Evolutionary conservation across 306 rosid species (phyloP), one percentile per base, ranked within the genome.

Genomic region (Ammopiptanthus mongolicus): DNA sequence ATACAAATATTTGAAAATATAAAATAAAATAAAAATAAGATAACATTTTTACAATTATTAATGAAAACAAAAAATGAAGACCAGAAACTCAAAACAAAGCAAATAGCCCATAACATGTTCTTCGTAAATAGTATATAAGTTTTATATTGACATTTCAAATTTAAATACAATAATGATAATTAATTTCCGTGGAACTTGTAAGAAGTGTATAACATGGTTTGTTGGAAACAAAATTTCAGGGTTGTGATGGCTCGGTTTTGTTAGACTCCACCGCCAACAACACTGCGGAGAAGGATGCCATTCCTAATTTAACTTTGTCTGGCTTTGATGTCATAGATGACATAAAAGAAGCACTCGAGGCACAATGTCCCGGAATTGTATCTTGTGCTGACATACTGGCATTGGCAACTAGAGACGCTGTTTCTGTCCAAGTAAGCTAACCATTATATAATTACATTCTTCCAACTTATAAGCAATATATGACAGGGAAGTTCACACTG

Each of bases 331-430:
- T 84, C 15, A 80, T 90, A 6, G 78, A 90, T 29, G 86, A 82
- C 33, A 86, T 87, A 25, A 90, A 90, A 78, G 69, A 42, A 5
- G 31, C 28, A 22, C 14, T 87, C 2, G 90, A 90, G 73, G 72
- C 66, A 13, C 50, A 73, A 41, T 87, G 96, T 61, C 79, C 86
- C 0, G 78, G 79, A 64, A 52, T 53, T 78, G 92, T 90, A 21
- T 87, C 96, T 48, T 87, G 95, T 76, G 91, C 91, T 63, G 95
- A 89, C 46, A 80, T 87, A 37, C 22, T 89, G 6, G 37, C 95
- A 37, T 72, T 85, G 79, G 86, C 90, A 0, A 46, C 95, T 31
- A 83, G 91, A 31, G 95, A 87, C 25, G 71, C 91, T 2, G 68
- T 89, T 31, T 79, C 90, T 25, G 52, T 69, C 71, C 80, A 69